These are phyloP conservation scores for Calocybe cyanea DNA, from an alignment of 768 basidiomycete species.

Conservation along the genomic window DNA sequence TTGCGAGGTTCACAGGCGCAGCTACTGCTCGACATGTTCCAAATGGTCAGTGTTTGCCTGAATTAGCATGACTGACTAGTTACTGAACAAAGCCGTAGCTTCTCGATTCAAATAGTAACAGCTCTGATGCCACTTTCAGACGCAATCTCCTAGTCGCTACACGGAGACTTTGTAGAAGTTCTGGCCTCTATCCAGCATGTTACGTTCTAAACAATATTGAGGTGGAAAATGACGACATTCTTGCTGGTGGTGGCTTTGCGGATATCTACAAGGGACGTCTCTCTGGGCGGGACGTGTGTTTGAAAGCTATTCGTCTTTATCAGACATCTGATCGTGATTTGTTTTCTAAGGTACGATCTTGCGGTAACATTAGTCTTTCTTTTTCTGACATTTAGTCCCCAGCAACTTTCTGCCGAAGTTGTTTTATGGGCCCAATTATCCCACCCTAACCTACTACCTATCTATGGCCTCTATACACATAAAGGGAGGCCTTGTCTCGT, in stretches of 20 bases:
- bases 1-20: neutral
- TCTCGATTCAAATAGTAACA: neutral
- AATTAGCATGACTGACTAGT: neutral
- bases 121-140: neutral
- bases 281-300: neutral
- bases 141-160: neutral
- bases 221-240: neutral
- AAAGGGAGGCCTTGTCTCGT: no score
- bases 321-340: no score
- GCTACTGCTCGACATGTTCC: neutral
- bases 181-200: neutral
- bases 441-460: no score
- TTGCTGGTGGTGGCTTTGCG: neutral
- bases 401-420: no score
- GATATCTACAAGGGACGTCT: neutral
- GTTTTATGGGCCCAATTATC: no score
- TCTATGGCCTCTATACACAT: no score
- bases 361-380: no score
- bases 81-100: neutral
- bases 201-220: neutral
- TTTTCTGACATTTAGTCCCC: no score
- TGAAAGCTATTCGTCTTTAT: neutral
- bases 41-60: neutral
- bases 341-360: no score
- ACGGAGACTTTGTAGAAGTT: neutral